These are phyloP conservation scores for Wickerhamomyces alni DNA, from an alignment of 805 yeast genomes.

Conservation along the genomic window DNA sequence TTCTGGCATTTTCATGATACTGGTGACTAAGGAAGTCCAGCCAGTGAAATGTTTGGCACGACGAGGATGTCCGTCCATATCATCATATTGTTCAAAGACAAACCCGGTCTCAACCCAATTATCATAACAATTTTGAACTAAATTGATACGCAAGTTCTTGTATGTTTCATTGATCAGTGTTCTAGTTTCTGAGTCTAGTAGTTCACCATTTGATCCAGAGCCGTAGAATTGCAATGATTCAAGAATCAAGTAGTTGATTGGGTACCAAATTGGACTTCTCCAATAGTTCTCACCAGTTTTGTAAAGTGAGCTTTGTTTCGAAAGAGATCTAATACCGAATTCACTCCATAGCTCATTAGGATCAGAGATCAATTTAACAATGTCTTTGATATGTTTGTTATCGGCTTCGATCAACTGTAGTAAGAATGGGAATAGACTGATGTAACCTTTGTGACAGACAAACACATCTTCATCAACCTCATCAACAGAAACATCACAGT, in stretches of 20 bases:
- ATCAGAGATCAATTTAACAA: slow-evolving; percentile 56
- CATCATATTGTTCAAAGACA: slow-evolving; percentile 90
- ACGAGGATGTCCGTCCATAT: slow-evolving; percentile 62
- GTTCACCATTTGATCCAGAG: slow-evolving; percentile 15
- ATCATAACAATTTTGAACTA: slow-evolving; percentile 62
- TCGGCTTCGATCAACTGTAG: slow-evolving; percentile 53
- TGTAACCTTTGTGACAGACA: slow-evolving; percentile 89
- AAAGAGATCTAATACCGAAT: slow-evolving; percentile 77
- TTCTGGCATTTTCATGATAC: slow-evolving; percentile 81
- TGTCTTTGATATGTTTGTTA: slow-evolving; percentile 40
- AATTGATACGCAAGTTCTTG: slow-evolving; percentile 50
- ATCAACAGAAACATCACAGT: slow-evolving; percentile 80
- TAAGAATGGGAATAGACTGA: slow-evolving; percentile 79
- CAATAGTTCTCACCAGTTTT: slow-evolving; percentile 87
- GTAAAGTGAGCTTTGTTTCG: slow-evolving; percentile 58
- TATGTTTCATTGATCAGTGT: slow-evolving; percentile 44
- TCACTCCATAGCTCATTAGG: slow-evolving; percentile 71
- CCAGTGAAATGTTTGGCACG: slow-evolving; percentile 91
- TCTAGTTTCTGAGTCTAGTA: slow-evolving; percentile 24
- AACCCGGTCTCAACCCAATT: slow-evolving; percentile 74
- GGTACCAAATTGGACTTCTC: slow-evolving; percentile 93
- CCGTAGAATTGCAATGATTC: slow-evolving; percentile 61
- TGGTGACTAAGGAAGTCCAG: slow-evolving; percentile 82
- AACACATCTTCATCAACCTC: slow-evolving; percentile 62
- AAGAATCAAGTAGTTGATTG: slow-evolving; percentile 77